Evolutionary conservation across 23 red algal species (phyloP), one percentile per base, ranked within the genome.

Genomic region (Pyropia haitanensis): DNA sequence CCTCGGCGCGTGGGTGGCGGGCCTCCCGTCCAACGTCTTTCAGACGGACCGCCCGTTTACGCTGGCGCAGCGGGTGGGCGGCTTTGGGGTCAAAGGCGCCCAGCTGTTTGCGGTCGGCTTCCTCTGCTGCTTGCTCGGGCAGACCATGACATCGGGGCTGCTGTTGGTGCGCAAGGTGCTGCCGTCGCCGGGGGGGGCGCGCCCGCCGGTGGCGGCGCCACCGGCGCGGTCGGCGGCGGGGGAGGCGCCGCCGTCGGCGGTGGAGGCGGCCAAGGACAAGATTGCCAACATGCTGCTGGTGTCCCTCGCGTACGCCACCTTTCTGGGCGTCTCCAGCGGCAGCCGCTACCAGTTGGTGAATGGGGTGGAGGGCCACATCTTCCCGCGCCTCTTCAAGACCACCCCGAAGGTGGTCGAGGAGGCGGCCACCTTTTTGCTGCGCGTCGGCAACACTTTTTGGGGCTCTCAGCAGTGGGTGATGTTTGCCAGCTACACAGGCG

Each of bases 291-390:
- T 77, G 30, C 15, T 91, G 33, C 54, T 74, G 28, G 81, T 83
- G 9, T 91, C 85, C 5, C 33, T 75, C 27, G 67, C 88, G 9
- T 98, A 98, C 70, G 94, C 72, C 67, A 63, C 77, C 15, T 98
- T 98, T 68, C 63, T 98, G 5, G 94, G 86, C 29, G 53, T 85
- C 22, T 79, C 69, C 6, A 81, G 79, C 27, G 79, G 83, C 49
- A 98, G 71, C 13, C 51, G 94, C 7, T 98, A 98, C 69, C 94
- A 98, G 64, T 61, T 98, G 23, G 94, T 98, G 23, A 98, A 91
- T 67, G 94, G 94, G 2, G 86, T 98, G 19, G 94, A 98, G 65
- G 82, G 69, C 51, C 85, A 98, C 61, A 64, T 98, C 9, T 98
- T 98, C 58, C 94, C 94, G 29, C 74, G 80, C 49, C 55, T 98